Evolutionary conservation across 106 monocot genomes (phyloP).

Genomic region (Alisma plantagoaquatica): DNA sequence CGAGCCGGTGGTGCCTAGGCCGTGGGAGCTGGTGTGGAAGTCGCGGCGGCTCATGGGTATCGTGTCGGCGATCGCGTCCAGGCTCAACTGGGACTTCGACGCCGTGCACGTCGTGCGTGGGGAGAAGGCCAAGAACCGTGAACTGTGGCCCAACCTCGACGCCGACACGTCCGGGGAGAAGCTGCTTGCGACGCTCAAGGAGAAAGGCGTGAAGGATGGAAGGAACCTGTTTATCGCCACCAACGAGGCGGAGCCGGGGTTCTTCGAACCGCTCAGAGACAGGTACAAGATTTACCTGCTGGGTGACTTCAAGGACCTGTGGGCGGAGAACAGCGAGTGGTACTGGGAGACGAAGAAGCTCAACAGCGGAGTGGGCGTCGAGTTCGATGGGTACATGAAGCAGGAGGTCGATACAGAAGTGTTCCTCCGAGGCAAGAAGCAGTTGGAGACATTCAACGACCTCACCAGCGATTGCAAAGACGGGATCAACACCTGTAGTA

Average conservation of each 20-base stretch:
- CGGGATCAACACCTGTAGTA: background rate
- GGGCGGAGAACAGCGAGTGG: background rate
- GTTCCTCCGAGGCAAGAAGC: background rate
- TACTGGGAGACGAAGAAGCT: background rate
- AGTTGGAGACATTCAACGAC: too few species aligned
- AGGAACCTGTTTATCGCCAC: too few species aligned
- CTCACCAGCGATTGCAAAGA: too few species aligned
- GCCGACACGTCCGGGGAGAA: too few species aligned
- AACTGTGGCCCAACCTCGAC: constrained; percentile 5
- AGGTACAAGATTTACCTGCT: too few species aligned
- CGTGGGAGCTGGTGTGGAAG: background rate
- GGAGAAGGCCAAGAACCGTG: background rate
- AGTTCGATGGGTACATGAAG: constrained; percentile 3
- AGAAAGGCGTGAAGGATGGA: too few species aligned
- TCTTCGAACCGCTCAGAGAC: too few species aligned
- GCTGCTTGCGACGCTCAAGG: too few species aligned
- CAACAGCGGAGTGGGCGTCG: background rate
- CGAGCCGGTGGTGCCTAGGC: background rate
- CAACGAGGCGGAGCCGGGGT: too few species aligned
- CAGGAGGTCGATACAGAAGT: background rate
- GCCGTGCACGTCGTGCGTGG: background rate
- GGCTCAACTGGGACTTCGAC: background rate
- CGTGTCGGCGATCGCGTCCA: background rate
- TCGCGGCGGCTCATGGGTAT: background rate
- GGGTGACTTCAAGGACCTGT: constrained; percentile 1